Conservation (phyloP, 1,139 yeast species). For the Debaryomycetaceae sp. region DNA sequence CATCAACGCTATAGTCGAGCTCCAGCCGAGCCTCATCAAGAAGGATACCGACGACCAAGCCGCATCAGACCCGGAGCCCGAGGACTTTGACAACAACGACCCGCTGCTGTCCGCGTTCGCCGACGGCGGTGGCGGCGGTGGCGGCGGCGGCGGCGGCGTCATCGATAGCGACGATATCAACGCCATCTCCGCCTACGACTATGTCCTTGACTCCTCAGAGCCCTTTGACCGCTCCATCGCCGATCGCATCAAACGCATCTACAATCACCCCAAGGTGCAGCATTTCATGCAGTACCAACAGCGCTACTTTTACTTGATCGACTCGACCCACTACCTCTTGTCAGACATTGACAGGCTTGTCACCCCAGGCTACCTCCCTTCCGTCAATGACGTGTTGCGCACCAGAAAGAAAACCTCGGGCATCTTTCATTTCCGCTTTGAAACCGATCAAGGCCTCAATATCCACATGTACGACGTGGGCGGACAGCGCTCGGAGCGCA, state of each 20-base stretch:
- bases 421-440: constrained; percentile 72
- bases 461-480: constrained; percentile 89
- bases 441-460: constrained; percentile 60
- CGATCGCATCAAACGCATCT: constrained; percentile 34
- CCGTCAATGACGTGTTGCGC: constrained; percentile 65
- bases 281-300: constrained; percentile 49
- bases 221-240: constrained; percentile 37
- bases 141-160: constrained; percentile 6
- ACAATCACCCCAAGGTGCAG: constrained; percentile 47
- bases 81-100: constrained; percentile 2
- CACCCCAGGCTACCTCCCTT: constrained; percentile 53
- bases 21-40: constrained; percentile 37
- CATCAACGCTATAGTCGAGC: constrained; percentile 43
- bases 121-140: no score
- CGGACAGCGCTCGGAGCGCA: constrained; percentile 87
- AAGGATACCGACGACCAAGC: constrained; percentile 20
- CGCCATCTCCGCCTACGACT: constrained; percentile 35
- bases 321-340: constrained; percentile 76
- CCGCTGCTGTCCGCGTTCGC: background rate
- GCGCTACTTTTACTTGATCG: constrained; percentile 74
- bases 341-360: constrained; percentile 57
- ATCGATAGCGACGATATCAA: constrained; percentile 34
- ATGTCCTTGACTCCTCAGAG: constrained; percentile 37
- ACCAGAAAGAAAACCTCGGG: constrained; percentile 93
- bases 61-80: constrained; percentile 3